These are phyloP conservation scores for Arthrobotrys sphaeroides DNA, from an alignment of 2,329 filamentous ascomycete genomes.

Conservation along the genomic window DNA sequence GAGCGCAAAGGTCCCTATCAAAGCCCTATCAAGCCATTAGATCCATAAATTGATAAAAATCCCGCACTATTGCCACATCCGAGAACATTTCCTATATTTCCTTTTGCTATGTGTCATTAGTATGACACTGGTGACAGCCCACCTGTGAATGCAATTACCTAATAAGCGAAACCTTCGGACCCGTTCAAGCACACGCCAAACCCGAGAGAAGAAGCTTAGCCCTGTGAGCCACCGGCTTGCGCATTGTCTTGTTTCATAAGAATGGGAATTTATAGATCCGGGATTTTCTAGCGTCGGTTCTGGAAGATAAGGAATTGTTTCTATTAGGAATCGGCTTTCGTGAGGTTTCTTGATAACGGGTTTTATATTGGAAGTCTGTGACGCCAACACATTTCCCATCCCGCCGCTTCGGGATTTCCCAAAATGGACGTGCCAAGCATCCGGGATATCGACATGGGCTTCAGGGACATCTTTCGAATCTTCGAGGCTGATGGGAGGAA, in stretches of 20 bases:
- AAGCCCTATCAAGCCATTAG: constrained; percentile 41
- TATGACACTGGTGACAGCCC: constrained; percentile 27
- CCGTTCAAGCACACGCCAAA: constrained; percentile 30
- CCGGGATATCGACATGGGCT: neutral
- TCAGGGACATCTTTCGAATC: neutral
- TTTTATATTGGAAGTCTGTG: neutral
- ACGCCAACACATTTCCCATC: constrained; percentile 28
- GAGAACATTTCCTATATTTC: constrained; percentile 32
- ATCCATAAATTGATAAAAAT: constrained; percentile 25
- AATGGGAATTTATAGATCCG: constrained; percentile 43
- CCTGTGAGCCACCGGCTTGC: too few relatives aligned
- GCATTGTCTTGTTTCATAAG: constrained; percentile 33
- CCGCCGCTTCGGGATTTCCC: constrained; percentile 23
- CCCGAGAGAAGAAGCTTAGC: constrained; percentile 33
- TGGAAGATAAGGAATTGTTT: constrained; percentile 44
- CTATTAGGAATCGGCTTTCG: constrained; percentile 40
- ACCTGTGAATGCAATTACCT: constrained; percentile 51
- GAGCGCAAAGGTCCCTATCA: constrained; percentile 22
- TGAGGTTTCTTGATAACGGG: constrained; percentile 2
- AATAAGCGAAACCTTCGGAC: constrained; percentile 55
- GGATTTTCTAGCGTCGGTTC: constrained; percentile 16
- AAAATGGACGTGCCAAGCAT: constrained; percentile 30
- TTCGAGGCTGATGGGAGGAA: neutral
- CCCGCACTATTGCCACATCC: constrained; percentile 35
- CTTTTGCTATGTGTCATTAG: constrained; percentile 45